Base-by-base conservation (phyloP, 1,284 basidiomycete species). In the Moesziomyces sp. region DNA sequence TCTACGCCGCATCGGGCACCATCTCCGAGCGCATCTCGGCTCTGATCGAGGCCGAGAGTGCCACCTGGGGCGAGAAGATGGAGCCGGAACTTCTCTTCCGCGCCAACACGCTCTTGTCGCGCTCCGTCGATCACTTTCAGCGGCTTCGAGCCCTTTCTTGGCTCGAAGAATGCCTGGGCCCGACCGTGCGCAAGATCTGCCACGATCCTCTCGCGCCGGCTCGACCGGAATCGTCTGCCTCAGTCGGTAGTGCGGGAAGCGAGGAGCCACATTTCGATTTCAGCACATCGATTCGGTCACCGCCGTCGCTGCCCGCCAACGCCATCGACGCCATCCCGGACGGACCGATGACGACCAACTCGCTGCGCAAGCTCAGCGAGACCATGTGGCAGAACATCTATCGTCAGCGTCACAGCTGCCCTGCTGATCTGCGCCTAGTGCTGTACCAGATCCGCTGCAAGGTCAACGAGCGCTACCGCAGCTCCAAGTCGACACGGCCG, bases 311-410 rank as follows among this genome's bases (percentile, higher is more conserved):
- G 14, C 52, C 65, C 14, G 44, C 46, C 43, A 56, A 53, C 38
- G 58, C 58, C 16, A 55, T 69, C 48, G 56, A 74, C 13, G 26
- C 55, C 9, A 63, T 70, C 35, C 66, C 66, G 5, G 66, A 74
- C 40, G 65, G 66, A 4, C 66, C 66, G 5, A 66, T 69, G 46
- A 67, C 70, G 1, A 48, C 55, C 40, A 51, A 58, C 13, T 43
- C 57, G 13, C 64, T 80, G 21, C 64, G 72, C 42, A 62, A 71
- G 43, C 63, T 75, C n/a, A 58, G 67, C 55, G 62, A 62, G 42
- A 55, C 58, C 24, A 46, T 81, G 59, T 81, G 79, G 79, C 58
- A 74, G 40, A 72, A 59, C 65, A 81, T 81, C 61, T 81, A 81
- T 40, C 35, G 56, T 9, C 71, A 71, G 24, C 74, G 79, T 9